Conservation (phyloP, 2,329 filamentous ascomycete genomes). For the Fonsecaea erecta region DNA sequence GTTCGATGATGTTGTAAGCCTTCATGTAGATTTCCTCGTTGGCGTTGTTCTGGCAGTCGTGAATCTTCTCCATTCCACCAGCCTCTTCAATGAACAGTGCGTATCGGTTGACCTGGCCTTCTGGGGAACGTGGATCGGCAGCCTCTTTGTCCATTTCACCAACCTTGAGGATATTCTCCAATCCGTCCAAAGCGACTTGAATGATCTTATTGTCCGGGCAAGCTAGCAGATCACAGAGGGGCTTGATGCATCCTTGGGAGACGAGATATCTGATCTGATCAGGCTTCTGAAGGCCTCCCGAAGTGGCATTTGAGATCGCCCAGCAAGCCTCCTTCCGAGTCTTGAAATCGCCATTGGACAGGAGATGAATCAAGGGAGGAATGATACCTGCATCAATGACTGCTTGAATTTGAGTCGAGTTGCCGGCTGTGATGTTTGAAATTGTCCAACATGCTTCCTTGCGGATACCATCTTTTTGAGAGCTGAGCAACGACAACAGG, state of each 20-base stretch:
- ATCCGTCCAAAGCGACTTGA: slow-evolving; percentile 93
- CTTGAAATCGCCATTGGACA: slow-evolving; percentile 97
- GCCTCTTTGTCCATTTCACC: slow-evolving; percentile 98
- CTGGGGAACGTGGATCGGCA: slow-evolving; percentile 67
- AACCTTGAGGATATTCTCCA: slow-evolving; percentile 99
- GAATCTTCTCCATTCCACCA: slow-evolving; percentile 99
- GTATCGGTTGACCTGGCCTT: slow-evolving; percentile 87
- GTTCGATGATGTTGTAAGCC: slow-evolving; percentile 99
- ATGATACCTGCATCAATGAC: slow-evolving; percentile 98
- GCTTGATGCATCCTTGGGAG: slow-evolving; percentile 92
- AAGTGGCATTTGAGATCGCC: slow-evolving; percentile 98
- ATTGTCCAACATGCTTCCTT: slow-evolving; percentile 99
- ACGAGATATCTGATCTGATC: slow-evolving; percentile 98
- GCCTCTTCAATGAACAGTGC: slow-evolving; percentile 98
- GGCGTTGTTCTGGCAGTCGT: slow-evolving; percentile 99
- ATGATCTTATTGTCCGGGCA: slow-evolving; percentile 99
- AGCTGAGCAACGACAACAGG: slow-evolving; percentile 90
- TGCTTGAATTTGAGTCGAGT: slow-evolving; percentile 95
- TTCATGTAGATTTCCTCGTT: slow-evolving; percentile 99
- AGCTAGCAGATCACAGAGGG: slow-evolving; percentile 88
- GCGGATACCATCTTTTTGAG: slow-evolving; percentile 96
- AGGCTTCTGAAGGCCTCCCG: slow-evolving; percentile 95
- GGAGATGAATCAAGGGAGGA: slow-evolving; percentile 90
- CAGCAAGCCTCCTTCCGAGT: slow-evolving; percentile 99
- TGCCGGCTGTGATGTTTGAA: slow-evolving; percentile 97